Base-by-base conservation (phyloP, 2,329 filamentous ascomycete genomes). In the Apiospora aurea region DNA sequence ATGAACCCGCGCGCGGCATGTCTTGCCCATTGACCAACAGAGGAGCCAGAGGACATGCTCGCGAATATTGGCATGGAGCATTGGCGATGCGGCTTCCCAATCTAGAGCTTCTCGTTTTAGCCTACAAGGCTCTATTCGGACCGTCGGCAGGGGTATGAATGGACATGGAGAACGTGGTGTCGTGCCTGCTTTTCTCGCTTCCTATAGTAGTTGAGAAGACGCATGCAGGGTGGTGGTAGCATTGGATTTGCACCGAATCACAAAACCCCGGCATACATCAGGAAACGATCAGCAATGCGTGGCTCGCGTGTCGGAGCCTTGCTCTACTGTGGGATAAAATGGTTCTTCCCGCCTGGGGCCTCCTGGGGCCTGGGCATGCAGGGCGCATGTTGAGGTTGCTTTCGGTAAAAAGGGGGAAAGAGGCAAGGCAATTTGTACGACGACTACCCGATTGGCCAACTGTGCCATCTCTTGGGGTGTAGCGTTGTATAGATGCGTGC, bases 351-450 rank as follows among this genome's bases (percentile, higher is more conserved):
- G 57, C n/a, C 57, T 41, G 57, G 34, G n/a, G n/a, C n/a, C 26
- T 29, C 26, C 26, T 29, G 26, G 26, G 57, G 57, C n/a, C 57
- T 64, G 57, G 57, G 57, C 57, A 41, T 24, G 21, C 14, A 24
- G 29, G 29, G 4, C 34, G 57, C 57, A 64, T 34, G 57, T n/a
- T 29, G 21, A 64, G 10, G 57, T 64, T 41, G 18, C 18, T n/a
- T 24, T 64, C 57, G 57, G 57, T 41, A 64, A 64, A 61, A 64
- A 41, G 57, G 57, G 57, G 57, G n/a, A 64, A 38, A 13, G 34
- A 64, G n/a, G 29, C 18, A 64, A 10, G 18, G 3, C 34, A 64
- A 41, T 64, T n/a, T 41, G 21, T 41, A 41, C 18, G 4, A 10
- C 10, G 21, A 18, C 18, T 41, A 64, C 18, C 57, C 34, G 57